Conservation (phyloP, 176 grass and related monocot genomes). For the Metroxylon sagu region DNA sequence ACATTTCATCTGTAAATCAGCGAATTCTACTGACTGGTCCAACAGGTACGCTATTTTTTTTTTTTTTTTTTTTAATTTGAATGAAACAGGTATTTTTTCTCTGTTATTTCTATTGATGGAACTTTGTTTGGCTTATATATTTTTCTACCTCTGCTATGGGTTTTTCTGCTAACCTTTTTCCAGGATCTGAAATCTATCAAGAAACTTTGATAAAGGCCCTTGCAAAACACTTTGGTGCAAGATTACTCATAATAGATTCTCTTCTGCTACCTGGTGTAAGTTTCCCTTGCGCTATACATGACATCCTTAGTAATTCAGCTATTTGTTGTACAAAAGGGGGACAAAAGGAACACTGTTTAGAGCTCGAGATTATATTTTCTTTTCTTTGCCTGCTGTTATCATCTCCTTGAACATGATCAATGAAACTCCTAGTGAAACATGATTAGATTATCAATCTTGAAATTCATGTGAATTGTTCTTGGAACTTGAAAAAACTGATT, state of each 20-base stretch:
- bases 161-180: slow-evolving; percentile 7
- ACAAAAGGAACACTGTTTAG: too few species aligned
- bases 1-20: slow-evolving; percentile 91
- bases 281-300: slow-evolving; percentile 7
- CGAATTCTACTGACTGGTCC: slow-evolving; percentile 94
- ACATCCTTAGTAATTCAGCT: neutral
- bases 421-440: too few species aligned
- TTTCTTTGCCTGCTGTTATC: too few species aligned
- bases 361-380: too few species aligned
- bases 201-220: slow-evolving; percentile 91
- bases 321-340: too few species aligned
- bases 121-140: slow-evolving; percentile 18
- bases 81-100: neutral
- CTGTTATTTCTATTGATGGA: slow-evolving; percentile 4
- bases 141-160: slow-evolving; percentile 8
- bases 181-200: slow-evolving; percentile 98
- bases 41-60: slow-evolving; percentile 38
- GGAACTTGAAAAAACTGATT: neutral
- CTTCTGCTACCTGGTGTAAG: slow-evolving; percentile 85
- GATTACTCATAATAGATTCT: slow-evolving; percentile 84
- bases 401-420: too few species aligned
- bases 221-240: slow-evolving; percentile 77
- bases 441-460: neutral
- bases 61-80: too few species aligned
- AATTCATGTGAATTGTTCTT: neutral